Conservation (phyloP, 176 grass and related monocot genomes). For the Aegilops speltoides region DNA sequence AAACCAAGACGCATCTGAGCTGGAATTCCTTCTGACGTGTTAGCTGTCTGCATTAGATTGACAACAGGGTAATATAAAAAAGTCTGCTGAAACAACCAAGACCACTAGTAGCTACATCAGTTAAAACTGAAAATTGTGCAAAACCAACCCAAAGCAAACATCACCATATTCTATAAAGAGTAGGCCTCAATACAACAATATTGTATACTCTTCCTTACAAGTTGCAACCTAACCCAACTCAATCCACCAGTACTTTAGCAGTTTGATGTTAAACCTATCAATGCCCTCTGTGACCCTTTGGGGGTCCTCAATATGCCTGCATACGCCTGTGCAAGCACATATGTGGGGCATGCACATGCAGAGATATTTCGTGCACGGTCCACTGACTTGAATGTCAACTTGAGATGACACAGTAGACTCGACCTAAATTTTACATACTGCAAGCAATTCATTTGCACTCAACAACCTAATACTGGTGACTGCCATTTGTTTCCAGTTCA, state of each 20-base stretch:
- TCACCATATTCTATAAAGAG: not conserved
- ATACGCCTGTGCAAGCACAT: not conserved
- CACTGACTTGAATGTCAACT: not conserved
- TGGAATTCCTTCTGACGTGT: constrained; percentile 57
- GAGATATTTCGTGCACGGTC: not conserved
- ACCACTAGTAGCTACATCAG: not conserved
- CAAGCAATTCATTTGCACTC: not conserved
- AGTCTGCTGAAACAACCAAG: not conserved
- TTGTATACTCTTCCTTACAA: not conserved
- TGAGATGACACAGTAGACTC: not conserved
- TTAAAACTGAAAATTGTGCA: not conserved
- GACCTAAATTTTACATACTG: not conserved
- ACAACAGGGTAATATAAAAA: constrained; percentile 15
- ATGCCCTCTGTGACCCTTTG: not conserved
- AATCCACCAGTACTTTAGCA: not conserved
- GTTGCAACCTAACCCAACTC: not conserved
- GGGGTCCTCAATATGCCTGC: not conserved
- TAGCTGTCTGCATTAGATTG: constrained; percentile 57
- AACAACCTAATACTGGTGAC: not conserved
- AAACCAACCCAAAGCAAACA: not conserved
- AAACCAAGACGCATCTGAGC: constrained; percentile 68
- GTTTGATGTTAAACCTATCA: not conserved
- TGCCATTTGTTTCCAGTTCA: not conserved
- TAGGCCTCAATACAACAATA: not conserved
- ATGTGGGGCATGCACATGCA: not conserved